Evolutionary conservation across 495 filamentous ascomycete species (phyloP).

Genomic region (Terfezia boudieri): DNA sequence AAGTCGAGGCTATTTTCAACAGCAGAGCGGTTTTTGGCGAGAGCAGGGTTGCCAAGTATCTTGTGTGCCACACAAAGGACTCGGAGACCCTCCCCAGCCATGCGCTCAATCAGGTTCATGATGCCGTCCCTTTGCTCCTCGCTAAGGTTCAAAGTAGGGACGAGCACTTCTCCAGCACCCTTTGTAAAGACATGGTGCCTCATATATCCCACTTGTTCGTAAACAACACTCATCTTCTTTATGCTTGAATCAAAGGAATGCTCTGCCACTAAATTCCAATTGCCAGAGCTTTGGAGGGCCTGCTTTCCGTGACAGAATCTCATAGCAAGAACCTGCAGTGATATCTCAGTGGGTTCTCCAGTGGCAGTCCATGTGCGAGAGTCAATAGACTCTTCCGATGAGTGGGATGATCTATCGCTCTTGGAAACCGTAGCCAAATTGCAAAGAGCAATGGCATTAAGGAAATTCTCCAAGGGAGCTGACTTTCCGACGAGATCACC

Average conservation of each 20-base stretch:
- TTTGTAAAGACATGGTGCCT: constrained; percentile 30
- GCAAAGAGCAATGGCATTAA: constrained; percentile 19
- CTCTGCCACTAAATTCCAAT: constrained; percentile 27
- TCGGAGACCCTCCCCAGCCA: constrained; percentile 34
- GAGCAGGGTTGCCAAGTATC: constrained; percentile 3
- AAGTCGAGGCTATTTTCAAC: constrained; percentile 39
- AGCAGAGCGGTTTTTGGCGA: constrained; percentile 20
- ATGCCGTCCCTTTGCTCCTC: constrained; percentile 20
- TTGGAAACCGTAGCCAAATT: constrained; percentile 12
- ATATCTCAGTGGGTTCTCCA: constrained; percentile 36
- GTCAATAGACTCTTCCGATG: constrained; percentile 12
- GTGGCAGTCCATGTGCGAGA: constrained; percentile 25
- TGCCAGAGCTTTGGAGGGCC: constrained; percentile 11
- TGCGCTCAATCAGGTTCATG: constrained; percentile 26
- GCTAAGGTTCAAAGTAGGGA: constrained; percentile 24
- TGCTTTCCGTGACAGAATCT: constrained; percentile 23
- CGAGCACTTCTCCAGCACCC: constrained; percentile 33
- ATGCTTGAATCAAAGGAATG: constrained; percentile 39
- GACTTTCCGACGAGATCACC: constrained; percentile 3
- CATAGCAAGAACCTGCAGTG: constrained; percentile 30
- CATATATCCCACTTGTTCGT: constrained; percentile 20
- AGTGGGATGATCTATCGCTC: constrained; percentile 16
- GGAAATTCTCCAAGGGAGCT: constrained; percentile 11
- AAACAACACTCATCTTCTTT: constrained; percentile 38
- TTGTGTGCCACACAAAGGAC: constrained; percentile 33